These are phyloP conservation scores for Mrakia blollopis DNA, from an alignment of 768 basidiomycete genomes.

Conservation along the genomic window DNA sequence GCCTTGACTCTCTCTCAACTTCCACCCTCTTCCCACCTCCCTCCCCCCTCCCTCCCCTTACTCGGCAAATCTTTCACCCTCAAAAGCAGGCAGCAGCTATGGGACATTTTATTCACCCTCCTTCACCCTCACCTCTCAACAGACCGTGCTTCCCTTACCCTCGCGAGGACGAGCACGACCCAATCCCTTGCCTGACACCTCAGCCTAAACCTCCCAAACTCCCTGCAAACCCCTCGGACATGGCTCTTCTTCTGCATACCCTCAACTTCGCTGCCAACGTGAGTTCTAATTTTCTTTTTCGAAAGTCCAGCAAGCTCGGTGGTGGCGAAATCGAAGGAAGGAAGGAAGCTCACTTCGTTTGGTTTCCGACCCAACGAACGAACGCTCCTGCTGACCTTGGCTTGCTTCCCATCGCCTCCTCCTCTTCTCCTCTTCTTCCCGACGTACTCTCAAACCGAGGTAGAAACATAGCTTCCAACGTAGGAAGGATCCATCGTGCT, in stretches of 20 bases:
- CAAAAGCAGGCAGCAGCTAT: too few species aligned
- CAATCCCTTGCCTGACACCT: not conserved
- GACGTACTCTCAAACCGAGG: not conserved
- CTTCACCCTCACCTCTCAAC: not conserved
- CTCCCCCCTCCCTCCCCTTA: not conserved
- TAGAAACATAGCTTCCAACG: conserved; percentile 28
- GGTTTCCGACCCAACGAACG: too few species aligned
- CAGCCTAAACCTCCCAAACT: not conserved
- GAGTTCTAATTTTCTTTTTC: not conserved
- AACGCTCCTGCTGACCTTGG: not conserved
- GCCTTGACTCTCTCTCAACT: not conserved
- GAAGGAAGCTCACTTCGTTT: not conserved
- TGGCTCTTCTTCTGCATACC: conserved; percentile 3
- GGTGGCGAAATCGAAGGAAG: not conserved
- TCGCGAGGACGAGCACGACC: not conserved
- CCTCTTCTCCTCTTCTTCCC: not conserved
- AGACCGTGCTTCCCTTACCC: not conserved
- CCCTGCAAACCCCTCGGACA: not conserved
- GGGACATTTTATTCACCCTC: not conserved
- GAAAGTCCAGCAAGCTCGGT: not conserved
- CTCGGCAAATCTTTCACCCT: not conserved
- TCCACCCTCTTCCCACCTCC: not conserved
- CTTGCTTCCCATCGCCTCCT: too few species aligned
- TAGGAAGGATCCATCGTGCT: conserved; percentile 25
- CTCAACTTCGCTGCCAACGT: conserved; percentile 10